Percentiles rank a stretch among this genome's conserved stretches.
phyloP scores from a whole-genome alignment of 2,329 filamentous ascomycete species.

The Decorospora gaudefroyi region DNA sequence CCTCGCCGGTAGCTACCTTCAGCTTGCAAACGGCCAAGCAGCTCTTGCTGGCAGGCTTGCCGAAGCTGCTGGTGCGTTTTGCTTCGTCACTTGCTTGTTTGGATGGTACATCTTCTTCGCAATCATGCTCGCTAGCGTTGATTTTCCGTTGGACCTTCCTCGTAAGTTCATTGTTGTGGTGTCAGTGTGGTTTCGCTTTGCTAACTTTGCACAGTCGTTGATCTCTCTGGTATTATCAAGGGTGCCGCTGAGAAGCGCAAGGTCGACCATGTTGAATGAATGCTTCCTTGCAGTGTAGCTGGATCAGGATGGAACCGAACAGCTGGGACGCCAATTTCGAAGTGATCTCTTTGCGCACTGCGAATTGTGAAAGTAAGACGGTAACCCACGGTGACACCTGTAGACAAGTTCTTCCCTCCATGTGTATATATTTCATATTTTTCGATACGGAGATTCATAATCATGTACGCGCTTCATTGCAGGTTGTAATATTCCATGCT shows the following conservation, averaged over 20 bases:
- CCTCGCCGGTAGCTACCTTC: conserved; percentile 65
- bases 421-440: too few relatives aligned
- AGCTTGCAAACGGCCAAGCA: conserved; percentile 53
- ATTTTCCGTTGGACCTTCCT: conserved; percentile 59
- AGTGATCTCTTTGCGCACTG: too few relatives aligned
- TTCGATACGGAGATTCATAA: too few relatives aligned
- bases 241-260: conserved; percentile 48
- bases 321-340: too few relatives aligned
- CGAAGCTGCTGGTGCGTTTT: conserved; percentile 54
- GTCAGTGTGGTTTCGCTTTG: neutral
- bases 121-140: conserved; percentile 54
- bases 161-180: conserved; percentile 24
- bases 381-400: too few relatives aligned
- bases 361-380: too few relatives aligned
- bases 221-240: conserved; percentile 53
- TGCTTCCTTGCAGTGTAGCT: neutral
- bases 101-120: conserved; percentile 61
- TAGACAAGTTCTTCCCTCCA: too few relatives aligned
- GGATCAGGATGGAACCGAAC: neutral
- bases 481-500: too few relatives aligned
- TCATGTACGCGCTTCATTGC: too few relatives aligned
- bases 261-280: conserved; percentile 30
- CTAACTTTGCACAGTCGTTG: conserved; percentile 45
- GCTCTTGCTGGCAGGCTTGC: conserved; percentile 37
- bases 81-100: conserved; percentile 54